Evolutionary conservation across 2,329 filamentous ascomycete genomes (phyloP), one percentile per base, ranked within the genome.

Genomic region (Aureobasidium sp.): DNA sequence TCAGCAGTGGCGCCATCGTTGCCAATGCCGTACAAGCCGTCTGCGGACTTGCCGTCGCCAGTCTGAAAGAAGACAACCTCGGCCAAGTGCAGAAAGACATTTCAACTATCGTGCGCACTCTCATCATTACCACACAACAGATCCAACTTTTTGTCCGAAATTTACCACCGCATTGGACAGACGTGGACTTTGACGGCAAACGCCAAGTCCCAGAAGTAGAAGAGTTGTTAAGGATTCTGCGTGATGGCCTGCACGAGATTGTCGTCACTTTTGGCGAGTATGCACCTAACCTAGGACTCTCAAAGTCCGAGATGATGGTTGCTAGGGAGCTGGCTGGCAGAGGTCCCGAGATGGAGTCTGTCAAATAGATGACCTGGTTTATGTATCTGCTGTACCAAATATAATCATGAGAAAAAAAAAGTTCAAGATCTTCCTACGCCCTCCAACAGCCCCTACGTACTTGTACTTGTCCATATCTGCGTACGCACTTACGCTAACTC

Each of bases 11-110:
- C 1, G 84, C 83, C 34, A 77, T 88, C 17, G 87, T 91, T 67
- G 75, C 88, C 56, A 86, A 93, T 71, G 88, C 90, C 0, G 80
- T 86, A 6, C 83, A 85, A 64, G 83, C 87, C 0, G 76, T 95
- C 0, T 66, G 65, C 34, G 59, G 62, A n/a, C 80, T 97, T 32
- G 83, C 89, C 0, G 82, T 90, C 4, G 83, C 83, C 65, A 93
- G 89, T 73, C 76, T 97, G 60, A 78, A 79, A 3, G 92, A 97
- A 73, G 93, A 97, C 72, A 82, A 82, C 51, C 94, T 86, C 70
- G 93, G 93, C 15, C 89, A 90, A 67, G 93, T 95, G n/a, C 88
- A 95, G 67, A 81, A 86, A 47, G 89, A 94, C 66, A 85, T 97
- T 2, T 84, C 89, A 0, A 77, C 76, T 53, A 87, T 96, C 62